Conservation (phyloP, 306 rosid genomes). For the Inga laurina region DNA sequence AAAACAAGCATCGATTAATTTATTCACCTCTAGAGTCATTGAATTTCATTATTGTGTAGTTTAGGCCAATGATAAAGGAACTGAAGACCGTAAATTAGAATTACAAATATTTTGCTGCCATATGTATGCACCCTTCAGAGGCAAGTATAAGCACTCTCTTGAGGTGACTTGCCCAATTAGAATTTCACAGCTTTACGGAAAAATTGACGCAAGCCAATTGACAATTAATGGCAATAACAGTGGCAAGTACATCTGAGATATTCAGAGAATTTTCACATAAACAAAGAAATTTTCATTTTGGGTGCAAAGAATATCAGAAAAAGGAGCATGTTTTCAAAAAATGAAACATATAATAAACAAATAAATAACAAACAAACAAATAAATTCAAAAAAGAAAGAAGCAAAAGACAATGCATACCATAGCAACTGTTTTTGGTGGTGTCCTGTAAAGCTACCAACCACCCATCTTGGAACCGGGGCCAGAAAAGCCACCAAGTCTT, state of each 20-base stretch:
- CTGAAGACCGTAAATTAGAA: constrained; percentile 1
- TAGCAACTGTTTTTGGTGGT: constrained; percentile 84
- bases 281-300: constrained; percentile 1
- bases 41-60: not conserved
- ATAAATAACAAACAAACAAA: not conserved
- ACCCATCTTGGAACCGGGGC: constrained; percentile 76
- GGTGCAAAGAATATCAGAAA: constrained; percentile 13
- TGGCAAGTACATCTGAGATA: not conserved
- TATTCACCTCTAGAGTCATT: not conserved
- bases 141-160: constrained; percentile 16
- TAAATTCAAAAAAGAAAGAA: not conserved
- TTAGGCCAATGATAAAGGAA: constrained; percentile 11
- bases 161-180: constrained; percentile 8
- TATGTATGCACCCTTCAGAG: not conserved
- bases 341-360: not conserved
- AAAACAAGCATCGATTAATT: not conserved
- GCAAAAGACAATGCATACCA: constrained; percentile 58
- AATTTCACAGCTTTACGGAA: not conserved
- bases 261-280: constrained; percentile 12
- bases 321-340: constrained; percentile 12
- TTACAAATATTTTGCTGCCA: no score
- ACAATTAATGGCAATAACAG: not conserved
- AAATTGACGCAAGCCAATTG: constrained; percentile 3
- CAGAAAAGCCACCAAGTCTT: constrained; percentile 85
- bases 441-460: constrained; percentile 99